These are phyloP conservation scores for Nannizziopsis arthrosporioides DNA, from an alignment of 2,329 filamentous ascomycete species.

Conservation along the genomic window DNA sequence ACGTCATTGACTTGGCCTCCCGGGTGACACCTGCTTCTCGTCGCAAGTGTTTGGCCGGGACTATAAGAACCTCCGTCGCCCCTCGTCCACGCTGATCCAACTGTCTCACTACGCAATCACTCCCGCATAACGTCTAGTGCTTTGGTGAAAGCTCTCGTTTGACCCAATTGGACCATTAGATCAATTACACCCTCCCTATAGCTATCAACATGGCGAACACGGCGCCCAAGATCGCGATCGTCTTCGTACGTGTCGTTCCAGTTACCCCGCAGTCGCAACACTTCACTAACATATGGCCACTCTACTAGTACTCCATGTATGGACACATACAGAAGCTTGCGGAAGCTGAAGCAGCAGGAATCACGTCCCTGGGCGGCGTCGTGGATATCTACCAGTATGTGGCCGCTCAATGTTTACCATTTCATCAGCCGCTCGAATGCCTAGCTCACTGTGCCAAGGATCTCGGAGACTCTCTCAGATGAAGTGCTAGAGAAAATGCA, in stretches of 20 bases:
- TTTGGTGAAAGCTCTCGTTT: not conserved
- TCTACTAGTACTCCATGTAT: conserved; percentile 72
- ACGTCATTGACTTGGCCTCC: conserved; percentile 7
- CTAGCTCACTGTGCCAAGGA: conserved; percentile 31
- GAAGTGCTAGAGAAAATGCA: conserved; percentile 86
- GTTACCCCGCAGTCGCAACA: not conserved
- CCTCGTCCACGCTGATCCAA: not conserved
- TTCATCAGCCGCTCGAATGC: not conserved
- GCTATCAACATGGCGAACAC: conserved; percentile 34
- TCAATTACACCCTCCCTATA: not conserved
- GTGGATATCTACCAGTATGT: conserved; percentile 71
- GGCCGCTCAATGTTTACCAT: not conserved
- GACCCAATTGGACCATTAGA: not conserved
- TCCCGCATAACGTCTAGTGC: not conserved
- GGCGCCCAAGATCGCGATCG: conserved; percentile 80
- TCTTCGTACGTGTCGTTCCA: conserved; percentile 54
- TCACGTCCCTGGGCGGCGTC: conserved; percentile 72
- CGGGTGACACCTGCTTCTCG: not conserved
- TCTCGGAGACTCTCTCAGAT: conserved; percentile 72
- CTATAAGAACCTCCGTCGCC: not conserved
- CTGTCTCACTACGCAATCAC: conserved; percentile 2
- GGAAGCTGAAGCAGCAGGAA: conserved; percentile 80
- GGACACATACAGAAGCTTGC: conserved; percentile 78
- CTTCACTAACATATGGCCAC: not conserved
- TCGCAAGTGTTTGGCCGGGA: too few species aligned